phyloP scores from a whole-genome alignment of 2,329 filamentous ascomycete species.

The Alternaria sp. region DNA sequence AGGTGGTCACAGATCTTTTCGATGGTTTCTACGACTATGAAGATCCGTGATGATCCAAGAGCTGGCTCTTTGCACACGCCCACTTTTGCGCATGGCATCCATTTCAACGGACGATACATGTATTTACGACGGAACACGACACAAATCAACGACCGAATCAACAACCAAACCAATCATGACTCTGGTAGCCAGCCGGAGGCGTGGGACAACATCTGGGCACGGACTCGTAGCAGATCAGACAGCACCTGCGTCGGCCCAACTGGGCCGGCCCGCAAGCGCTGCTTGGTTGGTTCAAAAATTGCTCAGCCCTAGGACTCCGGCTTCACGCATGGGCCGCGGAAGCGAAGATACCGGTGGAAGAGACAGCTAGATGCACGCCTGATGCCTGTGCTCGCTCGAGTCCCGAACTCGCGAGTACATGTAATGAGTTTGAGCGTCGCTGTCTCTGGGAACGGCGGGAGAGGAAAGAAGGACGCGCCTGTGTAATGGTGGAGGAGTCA shows the following conservation, averaged over 20 bases:
- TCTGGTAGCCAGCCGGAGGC: slow-evolving; percentile 47
- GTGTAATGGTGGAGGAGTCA: slow-evolving; percentile 47
- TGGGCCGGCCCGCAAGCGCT: slow-evolving; percentile 24
- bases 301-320: slow-evolving; percentile 53
- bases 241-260: slow-evolving; percentile 30
- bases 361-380: slow-evolving; percentile 51
- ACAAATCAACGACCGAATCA: slow-evolving; percentile 17
- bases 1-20: slow-evolving; percentile 58
- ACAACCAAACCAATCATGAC: slow-evolving; percentile 32
- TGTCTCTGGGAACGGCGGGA: slow-evolving; percentile 31
- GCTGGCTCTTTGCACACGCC: slow-evolving; percentile 15
- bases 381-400: slow-evolving; percentile 31
- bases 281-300: slow-evolving; percentile 48
- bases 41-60: slow-evolving; percentile 46
- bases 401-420: slow-evolving; percentile 34
- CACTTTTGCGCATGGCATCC: slow-evolving; percentile 13
- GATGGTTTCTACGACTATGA: slow-evolving; percentile 57
- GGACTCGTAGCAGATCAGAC: slow-evolving; percentile 52
- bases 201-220: slow-evolving; percentile 48
- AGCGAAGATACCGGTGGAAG: slow-evolving; percentile 22
- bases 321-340: slow-evolving; percentile 37
- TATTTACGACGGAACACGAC: slow-evolving; percentile 25
- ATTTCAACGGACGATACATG: slow-evolving; percentile 4
- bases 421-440: slow-evolving; percentile 50
- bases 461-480: slow-evolving; percentile 26